Conservation (phyloP, 129 eudicot species). For the Helianthus annuus region HanXRQr2.0-SUNRISE NC_035438.2:70955705-70956204, state of each 20-base stretch:
- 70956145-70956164: too few species aligned
- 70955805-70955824: too few species aligned
- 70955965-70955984: constrained; percentile 23
- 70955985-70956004: constrained; percentile 18
- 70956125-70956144: neutral
- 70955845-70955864: too few species aligned
- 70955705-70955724: too few species aligned
- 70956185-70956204: too few species aligned
- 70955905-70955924: neutral
- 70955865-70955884: neutral
- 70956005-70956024: constrained; percentile 18
- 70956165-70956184: too few species aligned
- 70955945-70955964: neutral
- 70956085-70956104: neutral
- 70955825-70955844: too few species aligned
- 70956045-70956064: constrained; percentile 18
- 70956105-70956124: neutral
- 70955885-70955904: neutral
- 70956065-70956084: constrained; percentile 15
- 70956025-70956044: constrained; percentile 33
- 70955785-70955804: too few species aligned
- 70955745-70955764: too few species aligned
- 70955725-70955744: too few species aligned
- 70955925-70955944: neutral
- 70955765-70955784: too few species aligned